Conservation (phyloP, 495 filamentous ascomycete species). For the Aspergillus egyptiacus region DNA sequence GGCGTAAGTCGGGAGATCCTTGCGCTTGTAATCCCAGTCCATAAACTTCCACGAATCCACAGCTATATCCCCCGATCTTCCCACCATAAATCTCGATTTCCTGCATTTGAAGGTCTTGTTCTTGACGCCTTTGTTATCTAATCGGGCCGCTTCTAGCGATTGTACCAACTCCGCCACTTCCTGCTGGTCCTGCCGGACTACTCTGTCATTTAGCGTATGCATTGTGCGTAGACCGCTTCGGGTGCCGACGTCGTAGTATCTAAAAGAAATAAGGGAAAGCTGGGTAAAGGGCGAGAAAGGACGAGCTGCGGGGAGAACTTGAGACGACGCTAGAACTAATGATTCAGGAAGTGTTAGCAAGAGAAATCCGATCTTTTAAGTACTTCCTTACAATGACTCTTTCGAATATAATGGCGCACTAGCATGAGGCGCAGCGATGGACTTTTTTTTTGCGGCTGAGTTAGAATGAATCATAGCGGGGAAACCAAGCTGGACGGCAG, state of each 20-base stretch:
- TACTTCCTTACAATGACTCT: slow-evolving; percentile 4
- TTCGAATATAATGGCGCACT: background rate
- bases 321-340: background rate
- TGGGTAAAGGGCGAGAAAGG: background rate
- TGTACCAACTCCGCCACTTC: slow-evolving; percentile 55
- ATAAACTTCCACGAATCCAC: slow-evolving; percentile 91
- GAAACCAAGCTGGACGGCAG: background rate
- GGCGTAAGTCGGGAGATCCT: slow-evolving; percentile 78
- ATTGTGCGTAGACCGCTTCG: background rate
- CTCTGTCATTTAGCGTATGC: slow-evolving; percentile 13
- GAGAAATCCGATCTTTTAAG: too few species aligned
- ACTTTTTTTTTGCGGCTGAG: slow-evolving; percentile 3
- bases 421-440: background rate
- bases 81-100: slow-evolving; percentile 65
- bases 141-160: slow-evolving; percentile 48
- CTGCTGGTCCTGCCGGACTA: slow-evolving; percentile 56
- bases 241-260: background rate
- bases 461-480: slow-evolving; percentile 5
- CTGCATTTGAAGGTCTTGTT: slow-evolving; percentile 59
- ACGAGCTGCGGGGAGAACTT: background rate
- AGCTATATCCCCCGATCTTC: slow-evolving; percentile 48
- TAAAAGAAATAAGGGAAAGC: background rate
- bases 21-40: slow-evolving; percentile 91
- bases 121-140: slow-evolving; percentile 36
- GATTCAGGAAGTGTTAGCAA: too few species aligned